Base-by-base conservation (phyloP, 2,329 filamentous ascomycete species). In the Alternaria rosae region DNA sequence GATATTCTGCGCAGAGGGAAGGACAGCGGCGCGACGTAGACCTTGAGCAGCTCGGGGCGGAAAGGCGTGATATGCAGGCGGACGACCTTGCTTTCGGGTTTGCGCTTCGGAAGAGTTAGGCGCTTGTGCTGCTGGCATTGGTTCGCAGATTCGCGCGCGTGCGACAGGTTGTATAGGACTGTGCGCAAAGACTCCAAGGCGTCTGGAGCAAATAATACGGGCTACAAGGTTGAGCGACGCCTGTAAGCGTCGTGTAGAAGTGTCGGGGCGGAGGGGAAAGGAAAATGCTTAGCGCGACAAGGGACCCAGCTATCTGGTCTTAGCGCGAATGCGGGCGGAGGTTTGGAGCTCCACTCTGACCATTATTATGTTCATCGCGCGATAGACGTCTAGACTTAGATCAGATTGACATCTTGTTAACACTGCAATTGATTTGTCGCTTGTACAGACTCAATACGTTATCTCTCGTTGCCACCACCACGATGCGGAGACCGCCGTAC, bases 31-130 rank as follows among this genome's bases (percentile, higher is more conserved):
- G 92, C 89, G 50, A 99, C 80, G 62, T 96, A 87, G 51, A 90
- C 84, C 58, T 87, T 85, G 59, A 95, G 84, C 17, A 98, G 86
- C 8, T 90, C 87, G 41, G 90, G 83, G 72, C 90, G 93, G 70
- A 99, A 86, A 50, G 95, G 95, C 15, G 92, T 91, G 71, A 99
- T 95, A 81, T 99, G 93, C 55, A 99, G 87, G 70, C 93, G 87
- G 50, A 80, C 76, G 17, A 72, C 59, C 59, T 65, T 72, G 45
- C 66, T 59, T 30, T 70, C 60, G 62, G 60, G 35, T 55, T n/a
- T 62, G 65, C 59, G 65, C 65, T 67, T 61, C 53, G 59, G 58
- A 59, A 48, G 61, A 38, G 45, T 58, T 70, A 68, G 71, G 57
- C 66, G 74, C 69, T 64, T 67, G 72, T 71, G 70, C 68, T 59